These are phyloP conservation scores for Hordeum marinum DNA, from an alignment of 176 grass and related monocot species.

Conservation along the genomic window DNA sequence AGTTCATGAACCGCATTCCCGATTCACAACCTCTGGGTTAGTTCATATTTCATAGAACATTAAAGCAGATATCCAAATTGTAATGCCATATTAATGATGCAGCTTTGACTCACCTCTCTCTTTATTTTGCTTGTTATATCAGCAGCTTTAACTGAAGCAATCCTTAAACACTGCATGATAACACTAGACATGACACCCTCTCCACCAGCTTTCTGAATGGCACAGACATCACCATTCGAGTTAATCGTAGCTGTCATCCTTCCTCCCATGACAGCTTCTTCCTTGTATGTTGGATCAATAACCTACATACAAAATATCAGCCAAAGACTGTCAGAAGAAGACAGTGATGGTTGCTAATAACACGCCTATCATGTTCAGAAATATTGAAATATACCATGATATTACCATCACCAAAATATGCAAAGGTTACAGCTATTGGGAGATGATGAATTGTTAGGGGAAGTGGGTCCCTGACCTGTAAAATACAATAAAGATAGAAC, in stretches of 20 bases:
- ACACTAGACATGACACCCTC: constrained; percentile 79
- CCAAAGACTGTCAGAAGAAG: background rate
- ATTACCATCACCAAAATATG: constrained; percentile 78
- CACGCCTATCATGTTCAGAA: background rate
- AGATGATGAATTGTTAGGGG: constrained; percentile 89
- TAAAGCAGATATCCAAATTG: background rate
- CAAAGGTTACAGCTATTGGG: constrained; percentile 91
- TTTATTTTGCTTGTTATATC: constrained; percentile 96
- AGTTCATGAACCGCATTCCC: background rate
- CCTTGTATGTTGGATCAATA: constrained; percentile 93
- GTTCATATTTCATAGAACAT: background rate
- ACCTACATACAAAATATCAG: constrained; percentile 47
- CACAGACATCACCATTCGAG: constrained; percentile 86
- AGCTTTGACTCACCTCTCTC: constrained; percentile 49
- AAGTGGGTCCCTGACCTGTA: constrained; percentile 88
- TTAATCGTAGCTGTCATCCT: constrained; percentile 92
- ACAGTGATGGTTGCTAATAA: background rate
- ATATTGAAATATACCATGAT: constrained; percentile 59
- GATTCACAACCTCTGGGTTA: background rate
- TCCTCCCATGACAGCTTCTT: constrained; percentile 89
- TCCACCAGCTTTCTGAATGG: constrained; percentile 90
- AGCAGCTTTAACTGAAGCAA: constrained; percentile 72
- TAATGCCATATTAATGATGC: constrained; percentile 6
- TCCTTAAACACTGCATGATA: constrained; percentile 89
- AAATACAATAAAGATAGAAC: constrained; percentile 25